Evolutionary conservation across 441 rosid species (phyloP).

Genomic region (Croton setiger): DNA sequence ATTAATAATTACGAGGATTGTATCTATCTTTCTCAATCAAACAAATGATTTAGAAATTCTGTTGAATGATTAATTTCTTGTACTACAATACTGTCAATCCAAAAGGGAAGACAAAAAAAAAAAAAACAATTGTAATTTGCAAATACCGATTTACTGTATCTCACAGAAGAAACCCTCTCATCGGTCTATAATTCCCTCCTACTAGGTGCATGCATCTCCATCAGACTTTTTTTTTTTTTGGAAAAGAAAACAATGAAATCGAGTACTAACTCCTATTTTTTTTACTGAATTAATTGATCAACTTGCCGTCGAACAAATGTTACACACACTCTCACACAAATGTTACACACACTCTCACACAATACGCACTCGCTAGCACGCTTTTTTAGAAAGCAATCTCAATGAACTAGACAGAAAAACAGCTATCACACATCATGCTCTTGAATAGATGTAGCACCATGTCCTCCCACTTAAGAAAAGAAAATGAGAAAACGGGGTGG

Average conservation of each 20-base stretch:
- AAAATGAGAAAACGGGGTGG: not conserved
- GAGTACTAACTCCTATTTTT: no score
- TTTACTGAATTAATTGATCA: no score
- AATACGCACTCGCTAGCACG: no score
- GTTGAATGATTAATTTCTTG: no score
- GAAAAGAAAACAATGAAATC: not conserved
- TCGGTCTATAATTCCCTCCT: not conserved
- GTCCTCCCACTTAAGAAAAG: not conserved
- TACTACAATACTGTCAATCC: no score
- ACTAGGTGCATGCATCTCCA: not conserved
- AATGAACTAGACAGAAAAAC: not conserved
- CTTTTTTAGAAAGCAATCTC: not conserved
- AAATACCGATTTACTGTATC: not conserved
- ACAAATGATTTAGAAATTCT: no score
- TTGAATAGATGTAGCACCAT: not conserved
- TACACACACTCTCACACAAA: no score
- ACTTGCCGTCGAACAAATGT: no score
- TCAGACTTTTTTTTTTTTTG: not conserved
- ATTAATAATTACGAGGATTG: not conserved
- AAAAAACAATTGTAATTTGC: not conserved
- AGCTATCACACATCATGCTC: not conserved
- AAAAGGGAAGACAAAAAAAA: no score
- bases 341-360: no score
- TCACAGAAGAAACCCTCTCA: not conserved
- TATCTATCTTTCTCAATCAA: no score